Percentiles rank a stretch among this genome's conserved stretches.
Evolutionary conservation across 495 filamentous ascomycete genomes (phyloP).

Genomic region (Apodospora peruviana): DNA sequence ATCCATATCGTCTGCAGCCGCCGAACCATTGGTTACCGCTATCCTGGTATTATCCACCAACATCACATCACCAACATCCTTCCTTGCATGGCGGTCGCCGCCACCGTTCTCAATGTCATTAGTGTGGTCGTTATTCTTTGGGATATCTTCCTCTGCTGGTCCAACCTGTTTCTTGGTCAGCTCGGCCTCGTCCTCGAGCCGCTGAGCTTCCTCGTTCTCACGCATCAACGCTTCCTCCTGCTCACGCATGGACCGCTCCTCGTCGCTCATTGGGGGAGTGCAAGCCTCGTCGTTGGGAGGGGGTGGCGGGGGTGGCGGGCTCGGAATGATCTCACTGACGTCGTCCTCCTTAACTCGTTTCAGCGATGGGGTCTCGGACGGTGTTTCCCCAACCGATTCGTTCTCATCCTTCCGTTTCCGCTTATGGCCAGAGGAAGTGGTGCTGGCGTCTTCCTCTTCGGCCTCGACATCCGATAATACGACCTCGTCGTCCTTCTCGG

Average conservation of each 20-base stretch:
- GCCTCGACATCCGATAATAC: constrained; percentile 34
- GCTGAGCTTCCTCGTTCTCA: constrained; percentile 38
- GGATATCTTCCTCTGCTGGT: no score
- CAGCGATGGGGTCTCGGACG: constrained; percentile 39
- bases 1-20: no score
- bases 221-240: constrained; percentile 31
- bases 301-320: constrained; percentile 40
- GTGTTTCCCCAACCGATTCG: constrained; percentile 25
- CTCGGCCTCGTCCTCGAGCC: constrained; percentile 36
- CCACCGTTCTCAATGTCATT: no score
- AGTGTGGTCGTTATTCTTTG: no score
- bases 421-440: constrained; percentile 43
- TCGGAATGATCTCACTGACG: constrained; percentile 25
- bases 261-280: constrained; percentile 21
- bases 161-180: constrained; percentile 4
- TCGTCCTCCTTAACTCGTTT: constrained; percentile 49
- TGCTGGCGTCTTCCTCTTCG: constrained; percentile 32
- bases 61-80: no score
- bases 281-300: constrained; percentile 23
- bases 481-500: constrained; percentile 22
- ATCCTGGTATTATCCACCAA: no score
- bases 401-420: constrained; percentile 51
- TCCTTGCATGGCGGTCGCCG: not conserved
- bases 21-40: no score
- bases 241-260: constrained; percentile 36